A percentile compares a stretch with the other conserved stretches of the same genome.
phyloP scores from a whole-genome alignment of 2,329 filamentous ascomycete species.

The Claviceps digitariae region DNA sequence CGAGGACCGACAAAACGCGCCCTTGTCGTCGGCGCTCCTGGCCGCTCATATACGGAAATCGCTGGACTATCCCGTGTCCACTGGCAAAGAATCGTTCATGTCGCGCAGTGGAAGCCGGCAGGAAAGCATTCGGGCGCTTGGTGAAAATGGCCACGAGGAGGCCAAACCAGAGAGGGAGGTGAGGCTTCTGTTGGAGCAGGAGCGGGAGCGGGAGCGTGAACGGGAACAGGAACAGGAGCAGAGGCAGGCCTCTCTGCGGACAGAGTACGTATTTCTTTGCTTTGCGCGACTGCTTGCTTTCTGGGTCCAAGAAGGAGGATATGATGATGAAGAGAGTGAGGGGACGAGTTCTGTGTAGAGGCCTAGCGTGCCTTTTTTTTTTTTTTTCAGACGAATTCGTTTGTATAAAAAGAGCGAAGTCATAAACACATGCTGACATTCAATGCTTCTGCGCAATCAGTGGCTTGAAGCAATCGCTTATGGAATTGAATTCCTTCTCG shows the following conservation, averaged over 20 bases:
- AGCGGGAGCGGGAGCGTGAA: conserved; percentile 9
- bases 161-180: conserved; percentile 29
- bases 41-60: conserved; percentile 24
- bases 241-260: conserved; percentile 15
- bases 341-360: too few relatives aligned
- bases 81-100: conserved; percentile 28
- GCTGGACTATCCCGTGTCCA: conserved; percentile 31
- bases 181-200: conserved; percentile 25
- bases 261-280: conserved; percentile 16
- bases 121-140: conserved; percentile 24
- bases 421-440: background rate
- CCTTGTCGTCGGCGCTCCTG: background rate
- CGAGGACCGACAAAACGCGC: conserved; percentile 16
- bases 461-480: conserved; percentile 36
- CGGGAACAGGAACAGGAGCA: conserved; percentile 16
- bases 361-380: too few relatives aligned
- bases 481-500: conserved; percentile 44
- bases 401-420: too few relatives aligned
- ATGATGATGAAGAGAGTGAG: too few relatives aligned
- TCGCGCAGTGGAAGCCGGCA: conserved; percentile 31
- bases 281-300: too few relatives aligned
- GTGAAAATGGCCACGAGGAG: conserved; percentile 18
- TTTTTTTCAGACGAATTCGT: too few relatives aligned
- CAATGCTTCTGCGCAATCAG: conserved; percentile 18
- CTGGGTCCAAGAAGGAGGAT: background rate